phyloP scores from a whole-genome alignment of 352 stramenopile genomes.

The Phytopythium delawarense region DNA sequence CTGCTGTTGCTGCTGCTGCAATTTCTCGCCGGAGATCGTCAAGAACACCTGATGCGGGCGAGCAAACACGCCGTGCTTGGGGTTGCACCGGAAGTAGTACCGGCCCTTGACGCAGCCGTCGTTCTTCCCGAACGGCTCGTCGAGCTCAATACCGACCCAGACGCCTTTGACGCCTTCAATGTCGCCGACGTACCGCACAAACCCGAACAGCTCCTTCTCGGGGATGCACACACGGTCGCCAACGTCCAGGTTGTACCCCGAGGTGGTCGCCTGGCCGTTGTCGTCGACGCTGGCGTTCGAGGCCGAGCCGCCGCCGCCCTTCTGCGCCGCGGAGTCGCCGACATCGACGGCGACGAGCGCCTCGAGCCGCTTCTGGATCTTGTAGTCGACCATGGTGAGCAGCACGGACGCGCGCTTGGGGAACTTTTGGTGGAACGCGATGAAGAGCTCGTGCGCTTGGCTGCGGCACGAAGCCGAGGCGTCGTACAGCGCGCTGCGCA shows the following conservation, averaged over 20 bases:
- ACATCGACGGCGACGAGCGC: slow-evolving; percentile 36
- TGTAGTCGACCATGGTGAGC: slow-evolving; percentile 72
- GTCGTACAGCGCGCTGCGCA: slow-evolving; percentile 73
- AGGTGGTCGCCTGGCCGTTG: slow-evolving; percentile 11
- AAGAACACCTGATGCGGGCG: slow-evolving; percentile 73
- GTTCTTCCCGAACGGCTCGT: slow-evolving; percentile 76
- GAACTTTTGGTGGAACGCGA: slow-evolving; percentile 70
- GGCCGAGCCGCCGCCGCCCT: slow-evolving; percentile 16
- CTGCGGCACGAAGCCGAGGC: slow-evolving; percentile 68
- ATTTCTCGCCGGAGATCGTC: slow-evolving; percentile 51
- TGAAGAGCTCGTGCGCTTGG: slow-evolving; percentile 66
- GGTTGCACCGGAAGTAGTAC: slow-evolving; percentile 77
- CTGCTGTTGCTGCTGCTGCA: slow-evolving; percentile 46
- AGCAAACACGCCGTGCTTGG: slow-evolving; percentile 78
- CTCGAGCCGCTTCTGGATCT: slow-evolving; percentile 79
- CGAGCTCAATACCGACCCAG: slow-evolving; percentile 79
- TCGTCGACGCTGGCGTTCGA: slow-evolving; percentile 59
- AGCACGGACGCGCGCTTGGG: slow-evolving; percentile 67
- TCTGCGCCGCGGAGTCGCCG: slow-evolving; percentile 15
- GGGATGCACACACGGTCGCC: slow-evolving; percentile 82
- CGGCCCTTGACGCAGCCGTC: slow-evolving; percentile 78
- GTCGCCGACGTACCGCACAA: slow-evolving; percentile 73
- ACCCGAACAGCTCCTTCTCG: slow-evolving; percentile 80
- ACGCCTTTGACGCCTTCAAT: slow-evolving; percentile 63
- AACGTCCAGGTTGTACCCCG: slow-evolving; percentile 46